Evolutionary conservation across 257 asterid genomes (phyloP), one percentile per base, ranked within the genome.

Genomic region (Perilla frutescens): DNA sequence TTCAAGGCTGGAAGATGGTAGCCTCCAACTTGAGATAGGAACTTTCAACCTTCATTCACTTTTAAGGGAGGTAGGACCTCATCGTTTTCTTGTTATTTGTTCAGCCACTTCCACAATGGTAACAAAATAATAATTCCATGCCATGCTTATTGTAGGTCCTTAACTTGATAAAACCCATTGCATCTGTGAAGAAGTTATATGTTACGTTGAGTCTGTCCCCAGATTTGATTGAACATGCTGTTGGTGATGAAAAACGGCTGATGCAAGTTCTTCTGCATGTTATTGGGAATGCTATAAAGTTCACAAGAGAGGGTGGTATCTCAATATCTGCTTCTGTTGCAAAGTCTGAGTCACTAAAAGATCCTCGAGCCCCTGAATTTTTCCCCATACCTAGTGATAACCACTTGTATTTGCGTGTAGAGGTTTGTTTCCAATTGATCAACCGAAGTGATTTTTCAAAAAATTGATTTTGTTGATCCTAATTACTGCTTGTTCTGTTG

Each of bases 1-100:
- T 79, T 95, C 99, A 31, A 92, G 96, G 84, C 98, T 95, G 20
- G 99, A 95, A 78, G 99, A 95, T 70, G 98, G 97, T 47, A 90
- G 94, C 81, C 98, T 95, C 77, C 91, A 86, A 81, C 98, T 95
- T 48, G 98, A 95, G 43, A 79, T 83, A 29, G 89, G 81, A 73
- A 81, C 89, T 59, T 95, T 89, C 74, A 88, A 84, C 84, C 96
- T 95, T 69, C 96, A 92, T 80, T 84, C 85, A 57, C 96, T 95
- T 77, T 87, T 95, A 78, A 85, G 74, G 72, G 99, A 92, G 96
- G 99, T 92, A 78, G 36, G 79, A 45, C 14, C 56, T 67, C 58
- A 5, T 32, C 36, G 0, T 7, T 41, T 57, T 32, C 7, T 29
- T 55, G 48, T 41, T 40, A 12, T 70, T 54, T 66, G 41, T 70